Base-by-base conservation (phyloP, 331 rosid species). In the Erythrophleum ivorense region DNA sequence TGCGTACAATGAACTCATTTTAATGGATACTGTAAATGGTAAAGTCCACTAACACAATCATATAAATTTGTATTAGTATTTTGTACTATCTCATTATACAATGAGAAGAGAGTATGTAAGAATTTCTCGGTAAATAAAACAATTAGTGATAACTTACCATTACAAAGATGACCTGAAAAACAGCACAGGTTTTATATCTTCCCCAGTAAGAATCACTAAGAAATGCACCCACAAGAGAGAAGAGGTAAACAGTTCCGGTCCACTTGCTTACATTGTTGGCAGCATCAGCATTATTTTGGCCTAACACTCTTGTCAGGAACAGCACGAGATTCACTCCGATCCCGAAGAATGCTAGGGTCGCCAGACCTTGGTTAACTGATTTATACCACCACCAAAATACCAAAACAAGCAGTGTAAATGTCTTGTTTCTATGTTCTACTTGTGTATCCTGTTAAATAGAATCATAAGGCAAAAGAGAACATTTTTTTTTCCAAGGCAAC, bases 121-220 rank as follows among this genome's bases (percentile, higher is more conserved):
- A 76, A 3, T 54, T 52, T 50, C 21, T 36, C 11, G 41, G 43
- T 34, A 38, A 52, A 57, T 46, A 34, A 55, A 77, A 64, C 18
- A 15, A 50, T 34, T 62, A 85, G 13, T 71, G 81, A 29, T 57
- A 14, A 79, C 97, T 87, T 83, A 95, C 99, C 0, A 86, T 29
- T 24, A 93, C 97, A 77, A 95, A 92, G 81, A 91, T 91, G 84
- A 78, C 72, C 38, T 95, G 98, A 84, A 95, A 95, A 67, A 95
- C 83, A 50, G 91, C 94, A 86, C 99, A 91, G 13, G 98, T 90
- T 82, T 89, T 93, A 81, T 87, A 93, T 75, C 99, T 88, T 49
- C 99, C 99, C 99, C 98, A 95, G 16, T 95, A 95, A 4, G 99
- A 93, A 77, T 95, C 99, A 62, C 99, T 95, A 0, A 95, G 94